Evolutionary conservation across 2,329 filamentous ascomycete species (phyloP).

Genomic region (Elsinoe batatas): DNA sequence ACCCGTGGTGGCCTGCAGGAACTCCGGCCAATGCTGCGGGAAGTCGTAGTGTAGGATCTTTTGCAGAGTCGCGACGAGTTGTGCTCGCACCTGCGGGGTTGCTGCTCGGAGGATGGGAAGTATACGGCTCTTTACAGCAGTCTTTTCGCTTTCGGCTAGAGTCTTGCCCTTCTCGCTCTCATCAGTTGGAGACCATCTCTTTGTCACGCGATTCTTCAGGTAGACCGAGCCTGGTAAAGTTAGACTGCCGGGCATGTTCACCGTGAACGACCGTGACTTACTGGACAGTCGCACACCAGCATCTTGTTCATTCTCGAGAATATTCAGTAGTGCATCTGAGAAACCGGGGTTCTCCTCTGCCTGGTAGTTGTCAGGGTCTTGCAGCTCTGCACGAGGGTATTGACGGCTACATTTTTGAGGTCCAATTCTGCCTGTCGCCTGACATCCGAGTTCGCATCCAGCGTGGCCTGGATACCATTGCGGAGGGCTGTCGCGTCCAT

Average conservation of each 20-base stretch:
- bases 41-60: conserved; percentile 96
- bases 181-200: conserved; percentile 75
- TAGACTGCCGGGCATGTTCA: conserved; percentile 18
- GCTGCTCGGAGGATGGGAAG: conserved; percentile 80
- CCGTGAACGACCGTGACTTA: conserved; percentile 41
- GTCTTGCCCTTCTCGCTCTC: conserved; percentile 50
- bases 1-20: conserved; percentile 85
- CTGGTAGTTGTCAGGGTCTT: conserved; percentile 36
- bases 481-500: conserved; percentile 70
- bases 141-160: conserved; percentile 77
- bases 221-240: conserved; percentile 72
- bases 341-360: conserved; percentile 87
- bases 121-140: conserved; percentile 73
- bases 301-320: conserved; percentile 82
- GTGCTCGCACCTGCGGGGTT: conserved; percentile 67
- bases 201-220: conserved; percentile 92
- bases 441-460: conserved; percentile 63
- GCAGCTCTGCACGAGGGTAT: not conserved
- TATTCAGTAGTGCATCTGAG: conserved; percentile 79
- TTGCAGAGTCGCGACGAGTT: conserved; percentile 88
- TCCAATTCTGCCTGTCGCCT: conserved; percentile 69
- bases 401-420: conserved; percentile 59
- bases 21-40: conserved; percentile 84
- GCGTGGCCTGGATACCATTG: conserved; percentile 66
- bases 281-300: conserved; percentile 76